Conservation (phyloP, 345 rosid genomes). For the Melaleuca quinquenervia region DNA sequence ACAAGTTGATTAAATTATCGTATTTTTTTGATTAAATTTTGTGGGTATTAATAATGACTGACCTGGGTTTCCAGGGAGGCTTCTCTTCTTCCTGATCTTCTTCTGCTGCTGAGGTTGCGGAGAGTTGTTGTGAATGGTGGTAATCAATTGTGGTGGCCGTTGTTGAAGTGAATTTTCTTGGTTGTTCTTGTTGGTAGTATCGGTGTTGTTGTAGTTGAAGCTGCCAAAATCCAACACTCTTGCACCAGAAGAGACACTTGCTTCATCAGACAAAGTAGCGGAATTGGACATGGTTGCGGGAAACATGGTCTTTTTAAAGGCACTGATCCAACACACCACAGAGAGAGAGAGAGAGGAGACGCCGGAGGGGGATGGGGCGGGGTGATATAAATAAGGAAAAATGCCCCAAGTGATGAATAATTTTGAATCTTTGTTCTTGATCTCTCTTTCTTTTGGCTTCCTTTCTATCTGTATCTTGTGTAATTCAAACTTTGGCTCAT, state of each 20-base stretch:
- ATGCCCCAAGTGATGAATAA: background rate
- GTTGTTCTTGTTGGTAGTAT: background rate
- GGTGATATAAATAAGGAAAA: conserved; percentile 13
- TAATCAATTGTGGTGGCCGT: conserved; percentile 3
- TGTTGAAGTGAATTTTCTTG: background rate
- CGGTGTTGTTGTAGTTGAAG: conserved; percentile 11
- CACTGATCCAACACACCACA: conserved; percentile 40
- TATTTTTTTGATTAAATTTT: background rate
- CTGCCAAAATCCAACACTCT: conserved; percentile 36
- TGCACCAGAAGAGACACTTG: conserved; percentile 52
- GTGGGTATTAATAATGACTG: background rate
- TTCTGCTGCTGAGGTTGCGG: conserved; percentile 33
- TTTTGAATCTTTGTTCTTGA: background rate
- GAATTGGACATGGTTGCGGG: conserved; percentile 51
- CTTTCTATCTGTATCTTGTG: background rate
- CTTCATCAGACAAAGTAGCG: conserved; percentile 54
- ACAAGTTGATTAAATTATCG: background rate
- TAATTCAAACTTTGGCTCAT: background rate
- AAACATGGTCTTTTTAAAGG: conserved; percentile 29
- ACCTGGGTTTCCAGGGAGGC: conserved; percentile 94
- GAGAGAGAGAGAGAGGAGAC: conserved; percentile 3
- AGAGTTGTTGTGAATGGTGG: conserved; percentile 4
- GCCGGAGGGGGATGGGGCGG: too few relatives aligned
- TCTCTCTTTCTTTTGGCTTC: background rate
- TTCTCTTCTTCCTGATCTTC: conserved; percentile 70